A percentile compares a stretch with the other conserved stretches of the same genome.
Evolutionary conservation across 1,284 basidiomycete species (phyloP).

Genomic region (Neonothopanus nambi): DNA sequence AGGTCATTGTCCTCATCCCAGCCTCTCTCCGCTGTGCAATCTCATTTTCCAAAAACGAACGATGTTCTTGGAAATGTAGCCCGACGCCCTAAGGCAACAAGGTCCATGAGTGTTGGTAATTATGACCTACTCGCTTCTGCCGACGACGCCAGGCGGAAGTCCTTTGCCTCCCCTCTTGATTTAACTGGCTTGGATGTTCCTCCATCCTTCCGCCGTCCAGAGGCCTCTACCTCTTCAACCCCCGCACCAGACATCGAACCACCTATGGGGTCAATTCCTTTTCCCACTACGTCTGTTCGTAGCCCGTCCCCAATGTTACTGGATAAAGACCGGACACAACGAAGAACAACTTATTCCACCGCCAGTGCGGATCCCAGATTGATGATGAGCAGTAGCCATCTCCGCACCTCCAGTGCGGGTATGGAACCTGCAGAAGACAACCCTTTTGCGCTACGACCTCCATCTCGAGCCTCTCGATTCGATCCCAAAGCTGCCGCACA

Average conservation of each 20-base stretch:
- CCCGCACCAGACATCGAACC: constrained; percentile 21
- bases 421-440: constrained; percentile 52
- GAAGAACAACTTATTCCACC: constrained; percentile 46
- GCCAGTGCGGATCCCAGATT: constrained; percentile 18
- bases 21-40: constrained; percentile 34
- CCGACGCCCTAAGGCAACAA: constrained; percentile 36
- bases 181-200: constrained; percentile 44
- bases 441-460: constrained; percentile 60
- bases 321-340: constrained; percentile 35
- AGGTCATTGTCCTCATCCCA: constrained; percentile 52
- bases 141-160: constrained; percentile 39
- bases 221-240: constrained; percentile 34
- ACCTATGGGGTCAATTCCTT: constrained; percentile 53
- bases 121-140: constrained; percentile 47
- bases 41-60: constrained; percentile 35
- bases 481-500: constrained; percentile 65
- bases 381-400: constrained; percentile 18
- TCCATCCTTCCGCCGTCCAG: constrained; percentile 41
- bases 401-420: constrained; percentile 39
- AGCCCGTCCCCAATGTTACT: constrained; percentile 49
- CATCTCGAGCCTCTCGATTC: constrained; percentile 66
- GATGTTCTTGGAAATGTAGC: constrained; percentile 34
- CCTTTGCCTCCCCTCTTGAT: constrained; percentile 59
- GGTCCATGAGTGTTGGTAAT: constrained; percentile 66
- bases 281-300: constrained; percentile 58